Evolutionary conservation across 169 alveolate species (phyloP).

Genomic region (Plasmodium cynomolgi): DNA sequence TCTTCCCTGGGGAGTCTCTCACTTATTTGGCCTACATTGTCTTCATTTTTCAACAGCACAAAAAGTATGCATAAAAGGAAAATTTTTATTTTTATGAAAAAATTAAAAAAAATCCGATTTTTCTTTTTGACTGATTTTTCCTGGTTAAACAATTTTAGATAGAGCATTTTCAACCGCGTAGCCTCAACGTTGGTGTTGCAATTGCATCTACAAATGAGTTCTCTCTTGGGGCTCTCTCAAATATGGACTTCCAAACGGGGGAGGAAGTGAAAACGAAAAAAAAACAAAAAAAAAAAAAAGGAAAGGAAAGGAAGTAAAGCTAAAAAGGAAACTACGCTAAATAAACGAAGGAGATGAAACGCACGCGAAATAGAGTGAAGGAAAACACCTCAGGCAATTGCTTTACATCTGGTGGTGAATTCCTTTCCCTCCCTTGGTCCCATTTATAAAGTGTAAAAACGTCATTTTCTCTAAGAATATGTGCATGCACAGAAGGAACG

Average conservation of each 20-base stretch:
- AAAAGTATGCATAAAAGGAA: constrained; percentile 1
- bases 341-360: not conserved
- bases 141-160: constrained; percentile 2
- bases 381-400: not conserved
- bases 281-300: not conserved
- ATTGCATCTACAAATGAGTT: not conserved
- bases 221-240: not conserved
- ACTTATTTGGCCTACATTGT: not conserved
- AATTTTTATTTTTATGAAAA: constrained; percentile 10
- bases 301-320: not conserved
- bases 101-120: not conserved
- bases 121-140: constrained; percentile 22
- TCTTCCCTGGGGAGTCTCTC: not conserved
- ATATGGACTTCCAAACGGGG: not conserved
- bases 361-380: not conserved
- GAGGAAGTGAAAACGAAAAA: not conserved
- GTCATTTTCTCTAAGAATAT: not conserved
- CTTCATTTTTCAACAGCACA: constrained; percentile 17
- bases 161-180: constrained; percentile 8
- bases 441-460: not conserved
- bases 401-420: not conserved
- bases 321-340: too few species aligned
- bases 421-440: not conserved
- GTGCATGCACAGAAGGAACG: not conserved
- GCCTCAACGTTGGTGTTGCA: not conserved